These are phyloP conservation scores for Phaeosphaeria sp. DNA, from an alignment of 2,329 filamentous ascomycete species.

Conservation along the genomic window DNA sequence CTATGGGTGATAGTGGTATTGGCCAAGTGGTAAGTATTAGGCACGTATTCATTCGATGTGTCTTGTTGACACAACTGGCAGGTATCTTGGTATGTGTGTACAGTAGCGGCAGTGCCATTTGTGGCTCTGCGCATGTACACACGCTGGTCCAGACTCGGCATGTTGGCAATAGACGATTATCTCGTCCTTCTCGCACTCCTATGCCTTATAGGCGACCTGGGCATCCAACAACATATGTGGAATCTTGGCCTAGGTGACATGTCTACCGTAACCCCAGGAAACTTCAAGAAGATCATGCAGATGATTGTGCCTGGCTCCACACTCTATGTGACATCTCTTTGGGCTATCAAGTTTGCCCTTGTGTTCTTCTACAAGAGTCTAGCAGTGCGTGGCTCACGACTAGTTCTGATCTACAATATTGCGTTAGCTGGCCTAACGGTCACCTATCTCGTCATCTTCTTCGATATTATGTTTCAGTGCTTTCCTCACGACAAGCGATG, in stretches of 20 bases:
- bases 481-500: conserved; percentile 43
- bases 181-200: conserved; percentile 37
- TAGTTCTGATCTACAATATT: conserved; percentile 49
- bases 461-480: conserved; percentile 51
- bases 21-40: conserved; percentile 31
- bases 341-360: conserved; percentile 51
- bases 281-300: conserved; percentile 32
- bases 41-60: neutral
- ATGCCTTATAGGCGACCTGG: conserved; percentile 42
- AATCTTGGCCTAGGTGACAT: conserved; percentile 36
- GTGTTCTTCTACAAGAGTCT: conserved; percentile 53
- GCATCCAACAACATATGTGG: conserved; percentile 46
- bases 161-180: conserved; percentile 38
- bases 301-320: conserved; percentile 52
- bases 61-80: conserved; percentile 12
- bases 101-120: conserved; percentile 32
- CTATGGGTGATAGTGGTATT: conserved; percentile 16
- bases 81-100: conserved; percentile 48
- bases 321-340: conserved; percentile 51
- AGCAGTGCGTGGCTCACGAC: conserved; percentile 43
- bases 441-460: conserved; percentile 46
- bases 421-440: conserved; percentile 38
- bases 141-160: conserved; percentile 35
- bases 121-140: conserved; percentile 35
- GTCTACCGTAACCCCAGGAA: conserved; percentile 16